Evolutionary conservation across 1,284 basidiomycete genomes (phyloP), one percentile per base, ranked within the genome.

Genomic region (Wolfiporia cocos): DNA sequence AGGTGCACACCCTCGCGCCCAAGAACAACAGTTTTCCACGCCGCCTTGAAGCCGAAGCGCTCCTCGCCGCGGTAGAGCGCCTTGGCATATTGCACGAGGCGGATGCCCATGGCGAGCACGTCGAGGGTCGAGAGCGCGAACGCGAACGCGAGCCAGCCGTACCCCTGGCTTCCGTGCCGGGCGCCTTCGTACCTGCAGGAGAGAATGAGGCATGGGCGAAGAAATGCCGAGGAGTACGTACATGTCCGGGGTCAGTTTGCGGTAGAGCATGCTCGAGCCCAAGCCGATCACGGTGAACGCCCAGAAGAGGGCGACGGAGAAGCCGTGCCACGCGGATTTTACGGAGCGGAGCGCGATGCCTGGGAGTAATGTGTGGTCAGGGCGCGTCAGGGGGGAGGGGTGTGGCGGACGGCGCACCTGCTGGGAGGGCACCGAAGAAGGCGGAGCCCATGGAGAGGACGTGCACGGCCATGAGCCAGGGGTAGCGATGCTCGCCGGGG

Each of bases 241-340:
- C 82, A 90, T 79, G 61, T 90, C 71, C 1, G 87, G 86, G 1
- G 86, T 89, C 42, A 84, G 60, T 52, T 87, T 87, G 40, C 69
- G 70, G 59, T 91, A 91, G 24, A 86, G 58, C 2, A 70, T 69
- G 51, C 79, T 81, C 19, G 78, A 64, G 7, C 76, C 68, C 50
- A 82, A 73, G 9, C 86, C 86, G 29, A 90, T 57, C 1, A 66
- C 62, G 24, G 59, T 65, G 56, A 56, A 76, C 44, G 42, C 54
- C 60, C 83, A 83, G 62, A 89, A 91, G 0, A 67, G 62, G 17
- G 76, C 44, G 17, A 81, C 70, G 2, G 72, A 69, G 11, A 81
- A 45, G 17, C 69, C 68, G 47, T 80, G 78, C 51, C 71, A 75
- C 1, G 76, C 62, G 55, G 89, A 83, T 40, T 78, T 81, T 0